A percentile compares a stretch with the other conserved stretches of the same genome.
Conservation (phyloP, 2,329 filamentous ascomycete species). For the Coniochaeta hoffmannii region DNA sequence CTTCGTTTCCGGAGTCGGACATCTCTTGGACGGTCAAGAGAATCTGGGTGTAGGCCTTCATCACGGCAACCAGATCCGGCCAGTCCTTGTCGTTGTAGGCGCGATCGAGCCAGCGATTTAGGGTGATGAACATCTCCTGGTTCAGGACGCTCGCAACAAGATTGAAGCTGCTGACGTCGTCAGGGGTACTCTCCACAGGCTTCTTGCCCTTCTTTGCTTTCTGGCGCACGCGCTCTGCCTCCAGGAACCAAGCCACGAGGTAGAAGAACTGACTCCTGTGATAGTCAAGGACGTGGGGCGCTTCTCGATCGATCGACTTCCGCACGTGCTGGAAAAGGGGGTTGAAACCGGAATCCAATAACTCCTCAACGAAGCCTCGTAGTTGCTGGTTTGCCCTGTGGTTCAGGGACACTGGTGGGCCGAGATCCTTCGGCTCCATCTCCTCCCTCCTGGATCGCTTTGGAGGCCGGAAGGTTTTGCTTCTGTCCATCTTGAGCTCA, state of each 20-base stretch:
- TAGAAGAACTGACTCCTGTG: conserved; percentile 89
- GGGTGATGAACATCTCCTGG: conserved; percentile 86
- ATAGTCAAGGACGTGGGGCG: conserved; percentile 67
- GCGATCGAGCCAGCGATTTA: conserved; percentile 76
- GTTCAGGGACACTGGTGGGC: conserved; percentile 63
- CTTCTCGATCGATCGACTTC: conserved; percentile 84
- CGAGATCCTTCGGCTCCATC: conserved; percentile 66
- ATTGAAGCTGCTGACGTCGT: conserved; percentile 68
- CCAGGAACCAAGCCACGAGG: conserved; percentile 83
- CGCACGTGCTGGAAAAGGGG: conserved; percentile 79
- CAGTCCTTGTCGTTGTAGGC: conserved; percentile 78
- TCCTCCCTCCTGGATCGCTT: conserved; percentile 54
- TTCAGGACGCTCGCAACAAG: conserved; percentile 85
- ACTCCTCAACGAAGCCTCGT: conserved; percentile 79
- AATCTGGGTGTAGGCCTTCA: conserved; percentile 94
- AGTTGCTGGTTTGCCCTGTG: conserved; percentile 68
- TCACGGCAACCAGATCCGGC: conserved; percentile 77
- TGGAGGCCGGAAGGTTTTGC: conserved; percentile 85
- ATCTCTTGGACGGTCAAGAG: conserved; percentile 89
- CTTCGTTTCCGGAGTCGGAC: conserved; percentile 73
- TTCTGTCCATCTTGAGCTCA: conserved; percentile 81
- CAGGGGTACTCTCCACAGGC: conserved; percentile 26
- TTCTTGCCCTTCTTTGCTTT: conserved; percentile 47
- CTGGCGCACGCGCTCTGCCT: conserved; percentile 71
- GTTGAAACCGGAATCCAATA: conserved; percentile 93